A percentile compares a stretch with the other conserved stretches of the same genome.
Evolutionary conservation across 2,329 filamentous ascomycete species (phyloP).

Genomic region (Bipolaris cookei): DNA sequence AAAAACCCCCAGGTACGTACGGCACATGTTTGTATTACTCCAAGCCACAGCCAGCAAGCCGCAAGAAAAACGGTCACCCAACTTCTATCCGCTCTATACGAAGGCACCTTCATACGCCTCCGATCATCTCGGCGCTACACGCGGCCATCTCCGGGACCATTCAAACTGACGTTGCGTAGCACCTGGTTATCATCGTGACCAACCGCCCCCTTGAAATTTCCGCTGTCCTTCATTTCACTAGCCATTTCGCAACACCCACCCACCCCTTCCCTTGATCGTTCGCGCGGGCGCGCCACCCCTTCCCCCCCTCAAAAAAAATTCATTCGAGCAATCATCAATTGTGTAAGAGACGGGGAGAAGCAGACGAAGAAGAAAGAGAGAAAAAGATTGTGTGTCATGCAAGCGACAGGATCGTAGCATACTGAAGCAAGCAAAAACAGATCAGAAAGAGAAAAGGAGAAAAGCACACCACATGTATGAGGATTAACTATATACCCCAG

Average conservation of each 20-base stretch:
- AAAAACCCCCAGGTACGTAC: not conserved
- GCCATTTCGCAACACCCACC: not conserved
- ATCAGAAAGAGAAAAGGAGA: not conserved
- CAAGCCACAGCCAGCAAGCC: not conserved
- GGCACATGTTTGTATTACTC: not conserved
- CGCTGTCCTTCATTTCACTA: not conserved
- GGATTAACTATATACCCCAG: not conserved
- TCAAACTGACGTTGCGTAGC: not conserved
- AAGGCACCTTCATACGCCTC: not conserved
- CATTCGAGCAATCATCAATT: too few relatives aligned
- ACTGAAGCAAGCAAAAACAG: not conserved
- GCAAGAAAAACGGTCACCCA: too few relatives aligned
- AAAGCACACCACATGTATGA: not conserved
- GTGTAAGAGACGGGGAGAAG: not conserved
- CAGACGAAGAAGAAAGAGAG: not conserved
- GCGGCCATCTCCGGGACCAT: not conserved
- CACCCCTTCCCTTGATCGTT: too few relatives aligned
- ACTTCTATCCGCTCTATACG: not conserved
- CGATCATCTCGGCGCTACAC: not conserved
- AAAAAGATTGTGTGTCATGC: not conserved
- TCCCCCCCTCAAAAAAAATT: too few relatives aligned
- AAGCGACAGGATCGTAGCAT: constrained; percentile 6
- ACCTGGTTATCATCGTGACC: not conserved
- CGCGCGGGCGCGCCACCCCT: too few relatives aligned
- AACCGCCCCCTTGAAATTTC: not conserved